Evolutionary conservation across 1,284 basidiomycete genomes (phyloP), one percentile per base, ranked within the genome.

Genomic region (Neolentinus lepideus): DNA sequence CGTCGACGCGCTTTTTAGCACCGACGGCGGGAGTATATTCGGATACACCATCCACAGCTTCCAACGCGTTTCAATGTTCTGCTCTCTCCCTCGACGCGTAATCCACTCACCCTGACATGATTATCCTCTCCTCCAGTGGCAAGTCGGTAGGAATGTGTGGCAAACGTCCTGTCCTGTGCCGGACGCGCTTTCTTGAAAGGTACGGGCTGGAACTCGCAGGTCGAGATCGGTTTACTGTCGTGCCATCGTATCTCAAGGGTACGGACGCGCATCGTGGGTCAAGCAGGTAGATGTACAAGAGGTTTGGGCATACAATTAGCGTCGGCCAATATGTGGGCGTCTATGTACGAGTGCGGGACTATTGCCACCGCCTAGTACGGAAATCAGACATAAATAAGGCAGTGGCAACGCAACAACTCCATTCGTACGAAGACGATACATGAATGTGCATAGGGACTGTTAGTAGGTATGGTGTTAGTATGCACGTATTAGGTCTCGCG

Each of bases 61-160:
- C 33, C 29, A 21, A 53, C 48, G 59, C 50, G 51, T 54, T 38
- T 26, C 35, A 21, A 53, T 38, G 33, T 6, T n/a, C 47, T 21
- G 12, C 14, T 16, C 12, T n/a, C 47, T 16, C 29, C 43, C 19
- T n/a, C 4, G 3, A 43, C 38, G 38, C 38, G 38, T 43, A 43
- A 43, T 47, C 29, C 43, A 54, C 52, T 33, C 16, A 98, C 94
- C 68, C 95, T 78, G 64, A 98, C 93, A 75, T 96, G 91, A 68
- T 96, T 98, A 69, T 99, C 96, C 66, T 96, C 96, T 50, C 96
- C 96, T 10, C 89, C 94, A 0, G 97, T 98, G 0, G 95, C 96
- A 9, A 99, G 75, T 60, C 91, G 81, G 77, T 97, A 98, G 53
- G 85, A 78, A 68, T 89, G 85, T 9, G 74, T 72, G 19, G 80